A percentile compares a stretch with the other conserved stretches of the same genome.
These are phyloP conservation scores for Clathrus columnatus DNA, from an alignment of 768 basidiomycete genomes.

Conservation along the genomic window DNA sequence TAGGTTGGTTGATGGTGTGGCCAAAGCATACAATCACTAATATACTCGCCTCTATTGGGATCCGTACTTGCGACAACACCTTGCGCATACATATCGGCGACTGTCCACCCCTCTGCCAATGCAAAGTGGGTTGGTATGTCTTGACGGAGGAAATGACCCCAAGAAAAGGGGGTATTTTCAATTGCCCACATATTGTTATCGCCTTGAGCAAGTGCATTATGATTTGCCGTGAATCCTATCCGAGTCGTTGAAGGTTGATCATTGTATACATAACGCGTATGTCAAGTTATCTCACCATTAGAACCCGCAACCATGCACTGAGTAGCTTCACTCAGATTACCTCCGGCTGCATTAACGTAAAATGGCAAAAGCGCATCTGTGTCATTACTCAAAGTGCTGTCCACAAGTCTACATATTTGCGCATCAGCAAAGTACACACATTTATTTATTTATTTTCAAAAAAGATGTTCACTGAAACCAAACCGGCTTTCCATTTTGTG, in stretches of 20 bases:
- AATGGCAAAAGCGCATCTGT: slow-evolving; percentile 10
- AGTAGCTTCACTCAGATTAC: slow-evolving; percentile 7
- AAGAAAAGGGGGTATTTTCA: slow-evolving; percentile 8
- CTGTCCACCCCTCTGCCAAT: slow-evolving; percentile 12
- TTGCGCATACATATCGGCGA: slow-evolving; percentile 16
- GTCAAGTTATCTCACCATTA: slow-evolving; percentile 1
- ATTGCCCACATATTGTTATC: slow-evolving; percentile 14
- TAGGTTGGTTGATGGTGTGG: background rate
- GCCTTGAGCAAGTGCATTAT: slow-evolving; percentile 10
- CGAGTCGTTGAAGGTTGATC: background rate
- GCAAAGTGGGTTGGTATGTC: slow-evolving; percentile 14
- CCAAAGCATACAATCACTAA: background rate
- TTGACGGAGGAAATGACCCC: slow-evolving; percentile 9
- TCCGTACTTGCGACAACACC: slow-evolving; percentile 10
- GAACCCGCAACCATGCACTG: slow-evolving; percentile 14
- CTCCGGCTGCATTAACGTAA: slow-evolving; percentile 13
- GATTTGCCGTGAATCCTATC: slow-evolving; percentile 8
- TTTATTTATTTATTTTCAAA: background rate
- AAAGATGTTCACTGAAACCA: slow-evolving; percentile 11
- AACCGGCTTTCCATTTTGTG: slow-evolving; percentile 6
- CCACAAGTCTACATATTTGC: slow-evolving; percentile 4
- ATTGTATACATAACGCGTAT: too few species aligned
- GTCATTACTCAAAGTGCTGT: slow-evolving; percentile 2
- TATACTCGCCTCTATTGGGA: slow-evolving; percentile 2
- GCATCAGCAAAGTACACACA: background rate